phyloP scores from a whole-genome alignment of 73 alveolate genomes.

The Paramecium tetraurelia region DNA sequence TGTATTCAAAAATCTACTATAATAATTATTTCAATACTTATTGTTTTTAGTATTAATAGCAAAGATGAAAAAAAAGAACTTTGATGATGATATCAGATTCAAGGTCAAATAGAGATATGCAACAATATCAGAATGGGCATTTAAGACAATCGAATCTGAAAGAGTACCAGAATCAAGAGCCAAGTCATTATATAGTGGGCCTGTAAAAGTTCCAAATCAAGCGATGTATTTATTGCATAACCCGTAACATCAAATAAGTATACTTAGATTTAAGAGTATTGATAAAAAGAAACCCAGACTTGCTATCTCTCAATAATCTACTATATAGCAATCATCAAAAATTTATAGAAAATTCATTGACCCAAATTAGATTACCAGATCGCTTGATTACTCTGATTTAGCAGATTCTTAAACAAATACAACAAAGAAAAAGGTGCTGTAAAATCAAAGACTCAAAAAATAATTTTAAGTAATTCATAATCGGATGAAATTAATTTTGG shows the following conservation, averaged over 20 bases:
- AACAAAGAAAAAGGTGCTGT: not conserved
- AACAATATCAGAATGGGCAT: conserved; percentile 28
- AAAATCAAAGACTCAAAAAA: not conserved
- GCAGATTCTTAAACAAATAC: not conserved
- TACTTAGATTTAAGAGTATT: not conserved
- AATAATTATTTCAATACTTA: not conserved
- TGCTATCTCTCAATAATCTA: not conserved
- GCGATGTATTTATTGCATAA: not conserved
- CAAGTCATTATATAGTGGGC: not conserved
- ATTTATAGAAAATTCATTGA: not conserved
- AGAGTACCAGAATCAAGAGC: not conserved
- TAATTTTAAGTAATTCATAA: not conserved
- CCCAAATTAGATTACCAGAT: not conserved
- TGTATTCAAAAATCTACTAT: not conserved
- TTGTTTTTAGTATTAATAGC: not conserved
- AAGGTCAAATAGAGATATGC: conserved; percentile 19
- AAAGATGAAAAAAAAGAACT: not conserved
- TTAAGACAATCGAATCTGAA: conserved; percentile 33
- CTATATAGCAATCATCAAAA: not conserved
- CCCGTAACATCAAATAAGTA: not conserved
- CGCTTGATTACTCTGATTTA: conserved; percentile 24
- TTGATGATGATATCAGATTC: conserved; percentile 7
- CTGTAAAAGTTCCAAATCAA: not conserved
- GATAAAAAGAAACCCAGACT: conserved; percentile 1
- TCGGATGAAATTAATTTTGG: not conserved